These are phyloP conservation scores for Jatropha multifida DNA, from an alignment of 441 rosid species.

Conservation along the genomic window DNA sequence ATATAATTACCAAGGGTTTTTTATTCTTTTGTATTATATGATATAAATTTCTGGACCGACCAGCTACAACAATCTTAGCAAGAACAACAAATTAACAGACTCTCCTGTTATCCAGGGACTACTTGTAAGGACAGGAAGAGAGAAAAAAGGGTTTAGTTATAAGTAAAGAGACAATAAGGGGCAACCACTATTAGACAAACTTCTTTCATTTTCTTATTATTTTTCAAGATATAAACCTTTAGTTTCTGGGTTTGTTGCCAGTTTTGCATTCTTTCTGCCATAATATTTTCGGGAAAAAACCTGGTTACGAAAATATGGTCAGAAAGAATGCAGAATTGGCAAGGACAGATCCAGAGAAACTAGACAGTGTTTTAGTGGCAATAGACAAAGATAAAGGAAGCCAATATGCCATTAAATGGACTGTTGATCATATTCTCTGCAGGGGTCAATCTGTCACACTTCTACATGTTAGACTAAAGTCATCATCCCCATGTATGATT, in stretches of 20 bases:
- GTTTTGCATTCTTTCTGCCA: constrained; percentile 12
- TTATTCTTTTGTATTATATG: background rate
- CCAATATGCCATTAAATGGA: constrained; percentile 84
- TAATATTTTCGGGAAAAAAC: background rate
- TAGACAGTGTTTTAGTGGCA: constrained; percentile 54
- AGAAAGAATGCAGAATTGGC: constrained; percentile 28
- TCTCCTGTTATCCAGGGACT: background rate
- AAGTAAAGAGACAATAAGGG: constrained; percentile 9
- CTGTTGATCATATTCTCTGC: constrained; percentile 59
- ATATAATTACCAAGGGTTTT: too few relatives aligned
- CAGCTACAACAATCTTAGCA: background rate
- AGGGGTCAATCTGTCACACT: constrained; percentile 61
- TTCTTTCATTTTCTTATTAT: too few relatives aligned
- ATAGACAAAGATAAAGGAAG: constrained; percentile 82
- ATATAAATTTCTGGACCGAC: background rate
- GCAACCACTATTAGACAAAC: background rate
- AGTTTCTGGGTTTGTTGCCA: background rate
- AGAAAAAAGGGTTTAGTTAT: background rate
- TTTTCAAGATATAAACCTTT: background rate
- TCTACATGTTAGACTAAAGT: constrained; percentile 52
- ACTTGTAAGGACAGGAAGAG: background rate
- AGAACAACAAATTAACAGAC: background rate
- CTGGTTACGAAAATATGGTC: constrained; percentile 17
- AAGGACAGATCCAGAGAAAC: constrained; percentile 24
- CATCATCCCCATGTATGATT: constrained; percentile 34